phyloP scores from a whole-genome alignment of 2,329 filamentous ascomycete species.

The Arachnomyces sp. region DNA sequence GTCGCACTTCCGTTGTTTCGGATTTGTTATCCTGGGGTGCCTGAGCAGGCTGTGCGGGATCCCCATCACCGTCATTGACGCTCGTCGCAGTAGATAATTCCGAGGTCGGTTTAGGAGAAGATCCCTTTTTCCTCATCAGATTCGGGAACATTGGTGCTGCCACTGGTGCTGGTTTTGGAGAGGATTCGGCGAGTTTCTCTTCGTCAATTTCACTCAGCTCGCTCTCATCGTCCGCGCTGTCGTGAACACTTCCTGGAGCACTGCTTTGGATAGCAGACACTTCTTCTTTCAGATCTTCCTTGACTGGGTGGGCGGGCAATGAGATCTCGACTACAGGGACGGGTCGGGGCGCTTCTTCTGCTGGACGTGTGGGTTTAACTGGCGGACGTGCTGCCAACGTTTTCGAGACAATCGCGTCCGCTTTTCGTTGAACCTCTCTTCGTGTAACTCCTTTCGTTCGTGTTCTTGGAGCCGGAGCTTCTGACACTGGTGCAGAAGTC shows the following conservation, averaged over 20 bases:
- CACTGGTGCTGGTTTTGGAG: conserved; percentile 2
- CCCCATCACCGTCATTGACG: conserved; percentile 5
- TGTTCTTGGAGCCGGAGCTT: conserved; percentile 28
- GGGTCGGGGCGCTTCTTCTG: conserved; percentile 3
- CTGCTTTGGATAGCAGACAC: conserved; percentile 40
- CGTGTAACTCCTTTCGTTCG: conserved; percentile 53
- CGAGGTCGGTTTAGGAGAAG: conserved; percentile 12
- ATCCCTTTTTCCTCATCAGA: conserved; percentile 5
- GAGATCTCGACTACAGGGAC: conserved; percentile 19
- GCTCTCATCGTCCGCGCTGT: conserved; percentile 62
- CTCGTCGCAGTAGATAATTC: conserved; percentile 13
- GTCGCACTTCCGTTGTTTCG: conserved; percentile 2
- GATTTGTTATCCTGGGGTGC: conserved; percentile 10
- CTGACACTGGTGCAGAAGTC: conserved; percentile 24
- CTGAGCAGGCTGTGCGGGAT: conserved; percentile 5
- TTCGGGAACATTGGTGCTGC: conserved; percentile 8
- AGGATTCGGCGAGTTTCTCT: conserved; percentile 24
- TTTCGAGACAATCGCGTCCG: conserved; percentile 48
- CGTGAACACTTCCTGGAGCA: conserved; percentile 53
- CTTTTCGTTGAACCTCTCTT: conserved; percentile 51
- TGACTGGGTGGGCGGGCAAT: conserved; percentile 40
- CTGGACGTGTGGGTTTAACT: conserved; percentile 4
- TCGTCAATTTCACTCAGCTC: conserved; percentile 59
- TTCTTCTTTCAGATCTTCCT: conserved; percentile 40
- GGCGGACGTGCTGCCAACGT: conserved; percentile 10